Base-by-base conservation (phyloP, 2,329 filamentous ascomycete genomes). In the Fusarium paranaense region DNA sequence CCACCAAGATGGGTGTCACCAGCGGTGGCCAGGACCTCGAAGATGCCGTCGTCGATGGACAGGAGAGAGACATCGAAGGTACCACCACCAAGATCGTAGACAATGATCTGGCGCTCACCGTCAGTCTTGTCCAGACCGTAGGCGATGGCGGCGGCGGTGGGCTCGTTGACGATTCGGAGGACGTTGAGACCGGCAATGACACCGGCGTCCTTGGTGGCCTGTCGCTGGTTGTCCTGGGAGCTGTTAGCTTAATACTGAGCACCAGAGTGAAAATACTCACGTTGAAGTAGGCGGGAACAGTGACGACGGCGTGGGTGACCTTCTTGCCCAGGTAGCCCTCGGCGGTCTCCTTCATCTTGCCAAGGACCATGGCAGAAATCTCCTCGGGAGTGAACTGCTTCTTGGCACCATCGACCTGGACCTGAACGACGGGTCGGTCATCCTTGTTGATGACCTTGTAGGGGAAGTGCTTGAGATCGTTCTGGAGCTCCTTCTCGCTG, bases 1-100 rank as follows among this genome's bases (percentile, higher is more conserved):
- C 95, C 95, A 93, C 95, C 95, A 79, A 98, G 91, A 86, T 98
- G 95, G 80, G 95, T 98, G 85, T 98, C 95, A 95, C 95, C 95
- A 83, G 95, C 95, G 80, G 95, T 98, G 85, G 95, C 93, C 86
- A 96, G 86, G 79, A 98, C 95, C 89, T 98, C 95, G 83, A 98
- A 98, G 79, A 97, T 94, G 83, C 95, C 95, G 82, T 95, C 89
- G 80, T 97, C 95, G 76, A 97, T 97, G 69, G 93, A 97, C 66
- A 98, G 91, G 76, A 98, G 94, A 64, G 95, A 97, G 61, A 97
- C 94, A 94, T 97, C 94, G 82, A 97, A 97, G 78, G 94, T 97
- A 91, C 94, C 94, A 91, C 94, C 94, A 91, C 94, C 94, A 72
- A 97, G 93, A 90, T 97, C 94, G 87, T 96, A 97, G 83, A 97